Evolutionary conservation across 352 stramenopile species (phyloP), one percentile per base, ranked within the genome.

Genomic region (Phytopythium montanum): DNA sequence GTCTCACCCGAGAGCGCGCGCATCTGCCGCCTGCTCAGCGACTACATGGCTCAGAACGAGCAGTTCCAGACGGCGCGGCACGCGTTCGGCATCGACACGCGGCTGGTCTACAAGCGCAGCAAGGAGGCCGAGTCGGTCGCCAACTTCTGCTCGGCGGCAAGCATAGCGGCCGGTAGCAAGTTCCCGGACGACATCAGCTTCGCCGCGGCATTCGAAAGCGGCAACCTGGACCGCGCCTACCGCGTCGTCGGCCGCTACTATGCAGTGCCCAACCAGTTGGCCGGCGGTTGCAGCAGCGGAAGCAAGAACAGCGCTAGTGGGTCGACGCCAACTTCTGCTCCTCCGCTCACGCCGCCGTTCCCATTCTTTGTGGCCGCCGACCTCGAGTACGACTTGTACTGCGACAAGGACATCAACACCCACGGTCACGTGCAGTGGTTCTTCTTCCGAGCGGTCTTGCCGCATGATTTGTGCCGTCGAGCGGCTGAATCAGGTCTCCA

Each of bases 371-470:
- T 73, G 45, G 77, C 83, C 33, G 68, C 64, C 19, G 77, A 90
- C 50, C 62, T 70, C 25, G 83, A 93, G 60, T 91, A 89, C 65
- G 83, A 93, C 59, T 63, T 91, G 36, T 90, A 86, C 41, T 88
- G 79, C 61, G 79, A 90, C 56, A 79, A 64, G 9, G 83, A 93
- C 66, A 50, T 89, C 6, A 81, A 80, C 55, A 91, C 83, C 4
- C 72, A 85, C 31, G 83, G 83, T 19, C 82, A 95, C 60, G 83
- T 95, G 54, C 89, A 96, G 68, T 97, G 89, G 88, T 97, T 92
- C 60, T 96, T 95, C 55, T 97, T 96, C 62, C 70, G 76, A 12
- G 75, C 79, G 0, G 69, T 53, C 0, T 28, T 84, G 21, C 66
- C 72, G 1, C 63, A 53, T 51, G 48, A 23, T 4, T 5, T 16